Evolutionary conservation across 2,329 filamentous ascomycete species (phyloP).

Genomic region (Ophiobolus disseminans): DNA sequence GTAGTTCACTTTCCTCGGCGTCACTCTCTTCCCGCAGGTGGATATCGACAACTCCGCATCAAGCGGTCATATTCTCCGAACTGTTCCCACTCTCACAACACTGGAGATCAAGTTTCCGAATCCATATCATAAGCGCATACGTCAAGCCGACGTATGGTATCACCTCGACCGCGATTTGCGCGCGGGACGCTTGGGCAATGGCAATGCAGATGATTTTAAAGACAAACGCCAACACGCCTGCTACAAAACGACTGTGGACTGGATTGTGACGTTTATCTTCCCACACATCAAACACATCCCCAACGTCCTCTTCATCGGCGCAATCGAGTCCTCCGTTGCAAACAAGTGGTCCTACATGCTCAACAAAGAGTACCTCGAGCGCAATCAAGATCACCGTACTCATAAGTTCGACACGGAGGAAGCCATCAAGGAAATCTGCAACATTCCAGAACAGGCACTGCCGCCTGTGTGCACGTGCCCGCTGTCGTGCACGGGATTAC

Average conservation of each 20-base stretch:
- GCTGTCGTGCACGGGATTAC: not conserved
- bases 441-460: not conserved
- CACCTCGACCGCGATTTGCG: not conserved
- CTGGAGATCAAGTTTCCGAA: not conserved
- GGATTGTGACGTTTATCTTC: slow-evolving; percentile 10
- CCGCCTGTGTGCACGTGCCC: not conserved
- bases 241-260: slow-evolving; percentile 7
- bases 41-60: not conserved
- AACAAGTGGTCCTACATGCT: not conserved
- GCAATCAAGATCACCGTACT: not conserved
- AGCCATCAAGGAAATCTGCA: not conserved
- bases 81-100: not conserved
- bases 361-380: not conserved
- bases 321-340: slow-evolving; percentile 8
- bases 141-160: not conserved
- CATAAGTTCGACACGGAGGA: not conserved
- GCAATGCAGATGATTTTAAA: not conserved
- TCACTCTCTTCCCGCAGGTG: not conserved
- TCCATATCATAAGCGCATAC: not conserved
- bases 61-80: not conserved
- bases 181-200: not conserved
- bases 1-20: not conserved
- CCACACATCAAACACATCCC: slow-evolving; percentile 13
- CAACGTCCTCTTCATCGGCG: slow-evolving; percentile 6
- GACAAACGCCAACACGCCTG: not conserved